These are phyloP conservation scores for Aspergillus bombycis DNA, from an alignment of 2,329 filamentous ascomycete species.

Conservation along the genomic window DNA sequence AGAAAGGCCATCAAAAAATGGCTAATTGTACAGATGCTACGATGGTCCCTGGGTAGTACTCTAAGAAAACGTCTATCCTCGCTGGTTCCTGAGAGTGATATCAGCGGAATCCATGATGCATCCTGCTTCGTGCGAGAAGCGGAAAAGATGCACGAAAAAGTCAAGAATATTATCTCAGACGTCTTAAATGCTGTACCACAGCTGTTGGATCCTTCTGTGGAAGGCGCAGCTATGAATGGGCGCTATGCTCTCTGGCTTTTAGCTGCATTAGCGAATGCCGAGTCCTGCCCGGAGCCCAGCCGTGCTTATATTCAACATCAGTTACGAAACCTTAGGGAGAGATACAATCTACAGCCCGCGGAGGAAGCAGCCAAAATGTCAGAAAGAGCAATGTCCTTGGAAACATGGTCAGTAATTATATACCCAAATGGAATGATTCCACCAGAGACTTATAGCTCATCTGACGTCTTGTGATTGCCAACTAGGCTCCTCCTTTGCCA, in stretches of 20 bases:
- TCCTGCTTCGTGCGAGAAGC: neutral
- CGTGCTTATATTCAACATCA: neutral
- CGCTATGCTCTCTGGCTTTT: neutral
- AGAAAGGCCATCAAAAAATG: neutral
- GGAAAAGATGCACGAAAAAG: neutral
- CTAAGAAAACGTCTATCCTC: neutral
- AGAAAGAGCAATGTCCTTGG: neutral
- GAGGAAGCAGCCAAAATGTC: neutral
- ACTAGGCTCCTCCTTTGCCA: neutral
- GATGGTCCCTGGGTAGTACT: neutral
- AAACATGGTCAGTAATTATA: neutral
- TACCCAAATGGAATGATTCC: too few relatives aligned
- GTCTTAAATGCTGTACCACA: neutral
- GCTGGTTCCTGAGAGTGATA: neutral
- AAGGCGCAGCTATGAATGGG: neutral
- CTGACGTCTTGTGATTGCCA: neutral
- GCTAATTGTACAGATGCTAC: neutral
- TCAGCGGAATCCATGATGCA: neutral
- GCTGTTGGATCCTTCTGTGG: neutral
- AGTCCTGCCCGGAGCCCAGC: neutral
- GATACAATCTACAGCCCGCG: neutral
- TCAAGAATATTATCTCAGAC: neutral
- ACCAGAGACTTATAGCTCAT: neutral
- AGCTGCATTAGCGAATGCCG: neutral
- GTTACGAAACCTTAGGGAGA: neutral